Base-by-base conservation (phyloP, 2,329 filamentous ascomycete genomes). In the Aspergillus texensis region DNA sequence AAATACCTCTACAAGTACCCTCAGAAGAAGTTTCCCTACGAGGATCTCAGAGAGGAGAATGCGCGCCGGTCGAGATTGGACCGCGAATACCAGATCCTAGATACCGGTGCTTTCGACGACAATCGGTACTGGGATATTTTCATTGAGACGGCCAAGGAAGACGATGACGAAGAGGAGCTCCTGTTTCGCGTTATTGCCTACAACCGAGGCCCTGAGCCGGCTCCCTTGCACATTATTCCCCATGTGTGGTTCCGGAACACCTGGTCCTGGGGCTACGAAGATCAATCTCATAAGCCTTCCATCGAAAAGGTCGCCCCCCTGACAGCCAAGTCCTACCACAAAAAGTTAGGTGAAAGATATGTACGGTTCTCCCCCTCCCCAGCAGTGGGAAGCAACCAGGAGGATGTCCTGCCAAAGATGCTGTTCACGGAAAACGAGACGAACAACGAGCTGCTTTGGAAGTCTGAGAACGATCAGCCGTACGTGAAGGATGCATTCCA, bases 1-100 rank as follows among this genome's bases (percentile, higher is more conserved):
- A 98, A 98, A 79, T 96, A 89, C 75, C 89, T 98, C 70, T 98
- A 98, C 86, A 98, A 98, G 80, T 96, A 97, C 72, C 95, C 95
- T 0, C 94, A 98, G 80, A 87, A 86, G 72, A 88, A 90, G 67
- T 98, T 98, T 73, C 95, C 94, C 2, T 98, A 98, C 82, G 86
- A 97, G 77, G 89, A 97, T 68, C 83, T 98, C 54, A 82, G 96
- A 68, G 83, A 92, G 67, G 92, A 96, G 74, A 98, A 97, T 75
- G 93, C 89, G 50, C 87, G 84, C 69, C 88, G 94, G 68, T 85
- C 86, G 61, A 92, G 90, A 77, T 77, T 88, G 70, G 94, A 97
- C 67, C 87, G 87, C 55, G 94, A 98, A 76, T 98, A 97, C 80
- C 94, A 97, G 77, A 87, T 98, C 61, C 85, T 93, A 60, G 94